Base-by-base conservation (phyloP, 164 flowering plant genomes). In the Liquidambar formosana region DNA sequence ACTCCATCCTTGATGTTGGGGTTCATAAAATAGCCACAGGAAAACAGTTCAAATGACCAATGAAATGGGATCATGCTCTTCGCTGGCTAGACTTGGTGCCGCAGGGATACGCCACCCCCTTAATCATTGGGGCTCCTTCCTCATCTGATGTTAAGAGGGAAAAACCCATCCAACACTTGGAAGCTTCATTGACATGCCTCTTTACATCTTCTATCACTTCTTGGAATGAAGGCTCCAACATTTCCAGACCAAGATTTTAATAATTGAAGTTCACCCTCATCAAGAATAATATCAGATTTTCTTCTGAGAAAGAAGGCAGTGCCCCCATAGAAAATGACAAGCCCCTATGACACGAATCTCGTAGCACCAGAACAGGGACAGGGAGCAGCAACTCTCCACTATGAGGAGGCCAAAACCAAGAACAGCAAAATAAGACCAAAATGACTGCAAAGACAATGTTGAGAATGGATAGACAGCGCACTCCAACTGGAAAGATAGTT, bases 301-400 rank as follows among this genome's bases (percentile, higher is more conserved):
- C 41, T 33, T 33, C 41, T 33, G 6, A 33, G 41, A 33, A 33
- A 33, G 41, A 33, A 33, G 41, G 41, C 41, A 33, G 41, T 33
- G 41, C 41, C 41, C 41, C 41, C 41, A 33, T 33, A n/a, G 41
- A 33, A 33, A 27, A 68, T 27, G 23, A 59, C 97, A 51, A 95
- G 79, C 0, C 93, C 89, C 99, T 94, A 93, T 47, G 92, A 70
- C 6, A 87, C 78, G n/a, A 62, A 91, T 78, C 78, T 95, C 97
- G 38, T 91, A 95, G 83, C 94, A 92, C 99, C 99, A 95, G 68
- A 95, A 95, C 71, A 95, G 77, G 64, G 99, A 82, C 68, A 79
- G 25, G 8, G 97, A 85, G 79, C 97, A 95, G 80, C 85, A 86
- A 78, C 89, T 91, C n/a, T 94, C 94, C 16, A 91, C 71, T 12